A percentile compares a stretch with the other conserved stretches of the same genome.
Conservation (phyloP, 164 flowering plant species). For the Kalanchoe fedtschenkoi region DNA sequence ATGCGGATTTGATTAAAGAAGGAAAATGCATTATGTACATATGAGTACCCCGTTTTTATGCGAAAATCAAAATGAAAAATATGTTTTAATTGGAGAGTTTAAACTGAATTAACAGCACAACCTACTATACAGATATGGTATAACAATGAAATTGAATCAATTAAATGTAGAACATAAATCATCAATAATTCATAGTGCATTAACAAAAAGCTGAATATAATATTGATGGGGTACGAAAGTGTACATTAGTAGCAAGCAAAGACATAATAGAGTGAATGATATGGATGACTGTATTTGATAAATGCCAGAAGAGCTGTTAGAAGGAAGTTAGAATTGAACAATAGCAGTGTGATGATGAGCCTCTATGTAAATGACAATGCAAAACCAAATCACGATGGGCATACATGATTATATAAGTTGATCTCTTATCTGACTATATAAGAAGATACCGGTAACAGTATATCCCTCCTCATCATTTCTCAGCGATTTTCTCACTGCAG, state of each 20-base stretch:
- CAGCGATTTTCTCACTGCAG: too few relatives aligned
- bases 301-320: conserved; percentile 2
- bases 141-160: not conserved
- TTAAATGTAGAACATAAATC: not conserved
- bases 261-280: not conserved
- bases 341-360: not conserved
- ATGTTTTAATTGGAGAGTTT: not conserved
- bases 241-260: not conserved
- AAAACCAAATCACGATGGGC: not conserved
- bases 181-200: not conserved
- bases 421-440: too few relatives aligned
- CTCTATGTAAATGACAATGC: not conserved
- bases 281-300: not conserved
- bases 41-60: too few relatives aligned
- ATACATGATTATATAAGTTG: too few relatives aligned
- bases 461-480: too few relatives aligned
- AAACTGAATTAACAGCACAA: not conserved
- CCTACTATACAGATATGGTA: not conserved
- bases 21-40: too few relatives aligned
- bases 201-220: not conserved
- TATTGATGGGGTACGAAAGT: conserved; percentile 1
- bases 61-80: not conserved
- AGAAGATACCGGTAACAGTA: too few relatives aligned
- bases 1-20: too few relatives aligned
- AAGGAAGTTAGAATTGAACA: too few relatives aligned